phyloP scores from a whole-genome alignment of 441 rosid genomes.

The Erodium moschatum region DNA sequence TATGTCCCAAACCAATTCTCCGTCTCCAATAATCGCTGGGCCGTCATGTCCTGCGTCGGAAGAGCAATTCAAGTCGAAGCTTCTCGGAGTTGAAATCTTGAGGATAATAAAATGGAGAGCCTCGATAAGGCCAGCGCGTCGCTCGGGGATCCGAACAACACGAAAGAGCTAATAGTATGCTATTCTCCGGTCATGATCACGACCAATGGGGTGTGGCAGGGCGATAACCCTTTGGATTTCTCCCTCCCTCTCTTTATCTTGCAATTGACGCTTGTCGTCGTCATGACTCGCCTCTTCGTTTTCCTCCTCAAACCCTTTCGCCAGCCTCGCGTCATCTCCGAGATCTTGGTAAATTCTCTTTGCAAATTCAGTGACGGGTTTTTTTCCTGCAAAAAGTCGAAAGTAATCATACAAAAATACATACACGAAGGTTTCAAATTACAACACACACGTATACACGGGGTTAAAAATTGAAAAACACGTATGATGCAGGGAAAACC shows the following conservation, averaged over 20 bases:
- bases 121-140: neutral
- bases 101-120: neutral
- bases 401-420: no score
- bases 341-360: conserved; percentile 47
- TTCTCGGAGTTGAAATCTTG: no score
- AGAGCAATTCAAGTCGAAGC: no score
- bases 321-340: conserved; percentile 86
- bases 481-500: no score
- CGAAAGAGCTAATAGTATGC: conserved; percentile 52
- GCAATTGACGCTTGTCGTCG: conserved; percentile 68
- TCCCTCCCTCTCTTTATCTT: conserved; percentile 87
- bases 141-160: conserved; percentile 10
- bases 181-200: conserved; percentile 92
- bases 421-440: no score
- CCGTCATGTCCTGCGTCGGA: no score
- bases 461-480: no score
- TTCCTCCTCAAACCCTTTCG: conserved; percentile 70
- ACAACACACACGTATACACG: no score
- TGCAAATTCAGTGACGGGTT: no score
- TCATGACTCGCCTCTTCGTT: conserved; percentile 59
- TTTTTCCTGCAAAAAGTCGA: no score
- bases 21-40: neutral
- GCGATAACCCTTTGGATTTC: conserved; percentile 84
- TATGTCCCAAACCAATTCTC: neutral
- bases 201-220: conserved; percentile 95